Conservation (phyloP, 345 rosid species). For the Brassica napus region DNA sequence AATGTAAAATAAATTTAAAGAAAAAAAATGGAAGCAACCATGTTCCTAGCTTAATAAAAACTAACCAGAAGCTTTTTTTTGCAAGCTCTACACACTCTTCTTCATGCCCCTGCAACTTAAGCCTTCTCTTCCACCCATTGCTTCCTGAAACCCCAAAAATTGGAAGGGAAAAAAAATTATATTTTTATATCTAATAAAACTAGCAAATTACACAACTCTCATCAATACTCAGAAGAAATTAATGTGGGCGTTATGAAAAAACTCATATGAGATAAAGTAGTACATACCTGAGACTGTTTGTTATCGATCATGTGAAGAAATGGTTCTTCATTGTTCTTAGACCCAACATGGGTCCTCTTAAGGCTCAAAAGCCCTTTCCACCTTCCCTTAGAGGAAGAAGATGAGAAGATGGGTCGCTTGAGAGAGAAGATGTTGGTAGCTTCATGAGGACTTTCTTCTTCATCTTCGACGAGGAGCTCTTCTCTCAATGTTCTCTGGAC, state of each 20-base stretch:
- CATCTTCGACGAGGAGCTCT: slow-evolving; percentile 69
- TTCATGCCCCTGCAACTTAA: slow-evolving; percentile 63
- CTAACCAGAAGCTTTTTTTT: background rate
- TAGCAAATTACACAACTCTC: background rate
- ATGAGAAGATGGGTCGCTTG: slow-evolving; percentile 54
- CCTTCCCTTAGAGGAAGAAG: slow-evolving; percentile 49
- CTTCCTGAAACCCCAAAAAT: slow-evolving; percentile 27
- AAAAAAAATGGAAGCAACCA: slow-evolving; percentile 25
- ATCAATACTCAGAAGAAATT: background rate
- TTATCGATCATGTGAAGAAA: slow-evolving; percentile 40
- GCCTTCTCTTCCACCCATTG: slow-evolving; percentile 51
- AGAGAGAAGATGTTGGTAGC: slow-evolving; percentile 43
- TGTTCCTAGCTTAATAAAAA: slow-evolving; percentile 23
- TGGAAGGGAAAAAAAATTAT: background rate
- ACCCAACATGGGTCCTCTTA: slow-evolving; percentile 64
- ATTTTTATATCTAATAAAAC: background rate
- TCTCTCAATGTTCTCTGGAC: slow-evolving; percentile 84
- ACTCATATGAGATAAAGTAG: slow-evolving; percentile 9
- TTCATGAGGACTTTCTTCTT: slow-evolving; percentile 37
- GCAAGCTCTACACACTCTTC: slow-evolving; percentile 50
- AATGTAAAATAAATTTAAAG: background rate
- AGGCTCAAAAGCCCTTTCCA: slow-evolving; percentile 88
- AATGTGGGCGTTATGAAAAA: background rate
- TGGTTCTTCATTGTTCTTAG: slow-evolving; percentile 64
- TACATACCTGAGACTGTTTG: slow-evolving; percentile 44